phyloP scores from a whole-genome alignment of 352 stramenopile genomes.

The Globisporangium ultimum region DNA sequence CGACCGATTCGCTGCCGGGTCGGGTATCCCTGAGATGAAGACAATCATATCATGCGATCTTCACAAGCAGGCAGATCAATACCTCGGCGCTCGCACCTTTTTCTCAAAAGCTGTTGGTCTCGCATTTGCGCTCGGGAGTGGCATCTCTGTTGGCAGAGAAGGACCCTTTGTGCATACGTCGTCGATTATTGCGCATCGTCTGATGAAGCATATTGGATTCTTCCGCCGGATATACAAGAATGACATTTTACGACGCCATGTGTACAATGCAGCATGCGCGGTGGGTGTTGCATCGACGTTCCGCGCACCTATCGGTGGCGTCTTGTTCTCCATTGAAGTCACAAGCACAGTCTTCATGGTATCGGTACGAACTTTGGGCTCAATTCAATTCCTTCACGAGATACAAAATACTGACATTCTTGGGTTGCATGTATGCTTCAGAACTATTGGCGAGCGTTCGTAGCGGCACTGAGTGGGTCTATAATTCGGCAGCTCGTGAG shows the following conservation, averaged over 20 bases:
- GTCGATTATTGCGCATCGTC: constrained; percentile 78
- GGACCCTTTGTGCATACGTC: constrained; percentile 95
- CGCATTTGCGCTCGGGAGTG: constrained; percentile 85
- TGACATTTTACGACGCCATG: constrained; percentile 67
- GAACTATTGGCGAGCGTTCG: constrained; percentile 73
- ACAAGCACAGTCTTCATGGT: constrained; percentile 73
- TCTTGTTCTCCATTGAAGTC: constrained; percentile 91
- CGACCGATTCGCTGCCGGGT: constrained; percentile 47
- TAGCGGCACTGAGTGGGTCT: constrained; percentile 51
- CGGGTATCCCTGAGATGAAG: constrained; percentile 78
- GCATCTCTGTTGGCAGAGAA: constrained; percentile 95
- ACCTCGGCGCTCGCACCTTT: constrained; percentile 44
- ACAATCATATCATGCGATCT: constrained; percentile 69
- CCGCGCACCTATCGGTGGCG: constrained; percentile 84
- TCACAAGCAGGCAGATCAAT: constrained; percentile 38
- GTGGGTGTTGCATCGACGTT: constrained; percentile 89
- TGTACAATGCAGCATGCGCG: constrained; percentile 86
- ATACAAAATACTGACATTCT: too few relatives aligned
- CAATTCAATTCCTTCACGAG: too few relatives aligned
- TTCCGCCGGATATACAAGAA: constrained; percentile 71
- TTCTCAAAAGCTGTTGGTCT: constrained; percentile 88
- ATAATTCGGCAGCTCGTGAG: constrained; percentile 39
- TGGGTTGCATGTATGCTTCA: background rate
- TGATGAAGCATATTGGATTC: constrained; percentile 71
- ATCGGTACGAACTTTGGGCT: constrained; percentile 25